phyloP scores from a whole-genome alignment of 352 stramenopile species.

The Phytophthora citrophthora region DNA sequence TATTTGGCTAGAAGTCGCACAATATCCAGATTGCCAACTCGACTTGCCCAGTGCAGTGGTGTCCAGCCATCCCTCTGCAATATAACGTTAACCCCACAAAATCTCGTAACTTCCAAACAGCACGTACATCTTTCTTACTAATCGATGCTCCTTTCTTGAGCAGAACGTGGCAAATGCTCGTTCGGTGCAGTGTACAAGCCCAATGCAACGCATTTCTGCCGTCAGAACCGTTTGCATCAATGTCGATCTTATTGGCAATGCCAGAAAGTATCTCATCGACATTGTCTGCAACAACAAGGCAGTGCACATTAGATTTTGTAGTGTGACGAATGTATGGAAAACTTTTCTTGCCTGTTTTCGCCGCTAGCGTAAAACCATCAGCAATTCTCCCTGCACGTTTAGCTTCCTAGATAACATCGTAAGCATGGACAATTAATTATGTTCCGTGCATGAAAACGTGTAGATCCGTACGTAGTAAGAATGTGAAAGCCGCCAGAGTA shows the following conservation, averaged over 20 bases:
- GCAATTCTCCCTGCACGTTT: conserved; percentile 50
- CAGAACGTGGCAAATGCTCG: conserved; percentile 81
- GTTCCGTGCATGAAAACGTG: too few relatives aligned
- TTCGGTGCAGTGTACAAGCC: conserved; percentile 77
- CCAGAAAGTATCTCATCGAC: conserved; percentile 72
- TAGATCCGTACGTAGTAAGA: conserved; percentile 52
- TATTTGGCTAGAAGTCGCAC: conserved; percentile 82
- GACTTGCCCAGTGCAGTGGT: conserved; percentile 78
- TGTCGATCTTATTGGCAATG: conserved; percentile 79
- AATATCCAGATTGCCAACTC: conserved; percentile 75
- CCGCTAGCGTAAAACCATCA: conserved; percentile 75
- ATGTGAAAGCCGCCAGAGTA: conserved; percentile 67
- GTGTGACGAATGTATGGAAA: neutral
- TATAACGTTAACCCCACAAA: neutral
- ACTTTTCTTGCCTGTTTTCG: conserved; percentile 57
- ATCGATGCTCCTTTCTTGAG: conserved; percentile 82
- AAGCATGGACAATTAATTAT: conserved; percentile 1
- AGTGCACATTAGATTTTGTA: neutral
- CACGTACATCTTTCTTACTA: conserved; percentile 76
- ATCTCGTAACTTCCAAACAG: neutral
- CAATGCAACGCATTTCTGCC: conserved; percentile 84
- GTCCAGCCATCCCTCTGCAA: conserved; percentile 77
- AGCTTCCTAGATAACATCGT: conserved; percentile 38
- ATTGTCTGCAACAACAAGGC: conserved; percentile 49
- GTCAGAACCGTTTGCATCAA: conserved; percentile 75